Evolutionary conservation across 106 monocot species (phyloP), one percentile per base, ranked within the genome.

Genomic region (Cymbidium sinense): DNA sequence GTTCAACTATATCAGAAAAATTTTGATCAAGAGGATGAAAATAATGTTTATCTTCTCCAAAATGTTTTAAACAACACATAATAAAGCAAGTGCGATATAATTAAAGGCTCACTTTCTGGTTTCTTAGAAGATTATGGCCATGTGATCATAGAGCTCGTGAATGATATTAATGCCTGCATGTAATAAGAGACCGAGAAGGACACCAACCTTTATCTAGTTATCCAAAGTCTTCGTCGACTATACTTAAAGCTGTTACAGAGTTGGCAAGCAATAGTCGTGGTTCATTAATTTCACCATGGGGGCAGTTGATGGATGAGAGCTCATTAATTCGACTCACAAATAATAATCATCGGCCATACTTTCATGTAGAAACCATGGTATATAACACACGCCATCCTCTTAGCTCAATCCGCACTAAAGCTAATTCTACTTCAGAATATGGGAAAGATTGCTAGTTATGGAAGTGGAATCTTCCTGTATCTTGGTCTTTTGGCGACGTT

Each of bases 251-350:
- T 62, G 61, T n/a, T 23, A 21, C 21, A 21, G 27, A 25, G 25
- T 62, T 62, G 61, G 61, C 61, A 62, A 62, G n/a, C 61, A 62
- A 62, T 4, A 27, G 7, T 62, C 61, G 7, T 27, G 61, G 12
- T 62, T 62, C 61, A 62, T 62, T 62, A 62, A 62, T 13, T 62
- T 25, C 61, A 5, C 21, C 67, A 67, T 19, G 67, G 67, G 13
- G 67, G 67, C 33, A 18, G 64, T 64, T 64, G 64, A 64, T 64
- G 28, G 64, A 64, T 64, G 64, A 64, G 64, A 64, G 64, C 2
- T 12, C 64, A 64, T 64, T 64, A n/a, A 64, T 27, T 25, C n/a
- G 1, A 6, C 2, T 64, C 64, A 39, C 37, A 39, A 7, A 39
- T 39, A 4, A 39, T 39, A 39, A 39, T 39, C 37, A 64, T 64